These are phyloP conservation scores for Ceratobasidium sp. DNA, from an alignment of 1,284 basidiomycete species.

Conservation along the genomic window DNA sequence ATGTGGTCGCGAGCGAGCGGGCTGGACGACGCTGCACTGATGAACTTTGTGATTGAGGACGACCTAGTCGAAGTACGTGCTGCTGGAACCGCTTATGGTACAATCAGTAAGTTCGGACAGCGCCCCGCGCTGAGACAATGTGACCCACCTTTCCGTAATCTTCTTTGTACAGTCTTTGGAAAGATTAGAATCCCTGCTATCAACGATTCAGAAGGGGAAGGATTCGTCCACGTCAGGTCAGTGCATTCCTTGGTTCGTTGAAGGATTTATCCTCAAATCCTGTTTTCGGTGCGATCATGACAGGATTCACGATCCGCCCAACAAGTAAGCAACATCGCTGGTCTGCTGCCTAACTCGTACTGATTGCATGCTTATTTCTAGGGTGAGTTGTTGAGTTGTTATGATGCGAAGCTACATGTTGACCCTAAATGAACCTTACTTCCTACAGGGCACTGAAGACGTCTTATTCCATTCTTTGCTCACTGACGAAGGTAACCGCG, in stretches of 20 bases:
- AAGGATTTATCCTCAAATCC: neutral
- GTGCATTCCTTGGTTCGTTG: conserved; percentile 47
- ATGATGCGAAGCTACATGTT: no score
- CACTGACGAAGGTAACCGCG: conserved; percentile 68
- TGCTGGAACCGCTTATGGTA: conserved; percentile 67
- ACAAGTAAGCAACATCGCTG: conserved; percentile 52
- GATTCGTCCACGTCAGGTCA: conserved; percentile 77
- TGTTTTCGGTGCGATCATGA: neutral
- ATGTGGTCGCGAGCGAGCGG: conserved; percentile 57
- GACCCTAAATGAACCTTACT: no score
- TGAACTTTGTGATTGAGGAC: conserved; percentile 61
- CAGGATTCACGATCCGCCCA: conserved; percentile 78
- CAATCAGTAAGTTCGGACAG: conserved; percentile 58
- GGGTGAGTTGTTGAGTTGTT: neutral
- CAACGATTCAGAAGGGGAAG: conserved; percentile 67
- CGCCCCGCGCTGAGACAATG: neutral
- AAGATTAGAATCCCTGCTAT: conserved; percentile 77
- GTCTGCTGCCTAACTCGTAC: no score
- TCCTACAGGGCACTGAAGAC: conserved; percentile 67
- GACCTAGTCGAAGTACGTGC: conserved; percentile 54
- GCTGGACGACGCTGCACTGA: conserved; percentile 65
- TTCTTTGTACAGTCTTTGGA: conserved; percentile 63
- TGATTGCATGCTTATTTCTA: no score
- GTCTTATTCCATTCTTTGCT: conserved; percentile 76
- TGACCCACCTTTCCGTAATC: neutral